Conservation (phyloP, 1,284 basidiomycete species). For the Naganishia albida region DNA sequence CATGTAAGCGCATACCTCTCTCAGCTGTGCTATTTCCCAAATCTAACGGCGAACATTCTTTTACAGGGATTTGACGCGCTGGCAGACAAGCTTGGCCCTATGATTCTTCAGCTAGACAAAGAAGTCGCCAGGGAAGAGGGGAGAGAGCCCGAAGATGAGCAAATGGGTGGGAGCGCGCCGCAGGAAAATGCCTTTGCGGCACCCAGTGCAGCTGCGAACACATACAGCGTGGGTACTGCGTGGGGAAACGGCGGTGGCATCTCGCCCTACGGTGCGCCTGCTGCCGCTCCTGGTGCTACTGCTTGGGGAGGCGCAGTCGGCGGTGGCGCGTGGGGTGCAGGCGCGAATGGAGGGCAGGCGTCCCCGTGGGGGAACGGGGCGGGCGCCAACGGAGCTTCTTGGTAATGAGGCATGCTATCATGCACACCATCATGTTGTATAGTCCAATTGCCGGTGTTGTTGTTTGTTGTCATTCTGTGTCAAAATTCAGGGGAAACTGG, state of each 20-base stretch:
- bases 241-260: conserved; percentile 6
- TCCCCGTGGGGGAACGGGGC: conserved; percentile 19
- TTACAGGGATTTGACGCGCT: conserved; percentile 74
- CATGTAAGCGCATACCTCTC: conserved; percentile 59
- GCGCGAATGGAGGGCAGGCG: conserved; percentile 3
- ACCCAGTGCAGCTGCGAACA: conserved; percentile 3
- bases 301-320: neutral
- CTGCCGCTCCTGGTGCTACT: conserved; percentile 1
- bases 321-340: neutral
- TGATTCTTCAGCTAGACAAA: conserved; percentile 69
- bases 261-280: conserved; percentile 1
- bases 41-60: neutral
- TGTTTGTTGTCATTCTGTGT: too few relatives aligned
- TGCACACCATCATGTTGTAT: conserved; percentile 5
- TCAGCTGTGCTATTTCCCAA: neutral
- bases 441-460: neutral
- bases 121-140: conserved; percentile 50
- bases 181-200: conserved; percentile 7
- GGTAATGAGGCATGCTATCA: neutral
- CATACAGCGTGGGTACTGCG: conserved; percentile 5
- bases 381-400: neutral
- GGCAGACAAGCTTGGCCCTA: conserved; percentile 75
- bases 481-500: too few relatives aligned
- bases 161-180: conserved; percentile 7
- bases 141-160: conserved; percentile 40